A percentile compares a stretch with the other conserved stretches of the same genome.
These are phyloP conservation scores for Blastobotrys serpentis DNA, from an alignment of 1,139 yeast species.

Conservation along the genomic window DNA sequence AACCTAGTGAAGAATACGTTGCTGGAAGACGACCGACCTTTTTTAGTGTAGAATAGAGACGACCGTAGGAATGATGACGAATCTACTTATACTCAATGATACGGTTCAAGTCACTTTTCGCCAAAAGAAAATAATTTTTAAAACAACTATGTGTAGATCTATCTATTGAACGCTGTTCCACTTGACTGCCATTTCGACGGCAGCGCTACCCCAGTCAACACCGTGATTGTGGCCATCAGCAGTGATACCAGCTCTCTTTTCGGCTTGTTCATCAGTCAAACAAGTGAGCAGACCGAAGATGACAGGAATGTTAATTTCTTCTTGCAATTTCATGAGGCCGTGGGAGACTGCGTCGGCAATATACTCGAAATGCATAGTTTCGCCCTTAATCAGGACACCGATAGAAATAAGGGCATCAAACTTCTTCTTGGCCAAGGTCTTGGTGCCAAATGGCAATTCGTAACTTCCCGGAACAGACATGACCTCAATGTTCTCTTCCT, in stretches of 20 bases:
- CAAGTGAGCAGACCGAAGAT: constrained; percentile 93
- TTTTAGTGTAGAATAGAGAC: not conserved
- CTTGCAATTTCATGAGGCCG: constrained; percentile 80
- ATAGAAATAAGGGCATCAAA: constrained; percentile 90
- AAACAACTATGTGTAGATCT: not conserved
- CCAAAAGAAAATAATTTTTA: too few relatives aligned
- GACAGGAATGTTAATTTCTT: constrained; percentile 69
- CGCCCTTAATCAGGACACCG: constrained; percentile 92
- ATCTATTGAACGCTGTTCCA: constrained; percentile 19
- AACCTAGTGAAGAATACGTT: too few relatives aligned
- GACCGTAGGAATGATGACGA: too few relatives aligned
- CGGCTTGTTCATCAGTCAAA: constrained; percentile 90
- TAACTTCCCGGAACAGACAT: constrained; percentile 93
- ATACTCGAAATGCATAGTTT: constrained; percentile 97
- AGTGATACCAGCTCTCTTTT: constrained; percentile 86
- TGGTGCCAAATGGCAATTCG: constrained; percentile 84
- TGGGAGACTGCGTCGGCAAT: constrained; percentile 88
- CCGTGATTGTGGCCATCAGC: constrained; percentile 88
- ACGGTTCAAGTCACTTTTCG: too few relatives aligned
- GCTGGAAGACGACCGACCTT: too few relatives aligned
- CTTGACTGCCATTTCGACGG: constrained; percentile 80
- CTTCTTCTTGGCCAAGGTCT: constrained; percentile 50
- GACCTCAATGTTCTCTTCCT: constrained; percentile 68
- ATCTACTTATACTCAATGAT: too few relatives aligned
- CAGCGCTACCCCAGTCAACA: constrained; percentile 98